These are phyloP conservation scores for Schizophyllum commune DNA, from an alignment of 1,284 basidiomycete species.

Conservation along the genomic window DNA sequence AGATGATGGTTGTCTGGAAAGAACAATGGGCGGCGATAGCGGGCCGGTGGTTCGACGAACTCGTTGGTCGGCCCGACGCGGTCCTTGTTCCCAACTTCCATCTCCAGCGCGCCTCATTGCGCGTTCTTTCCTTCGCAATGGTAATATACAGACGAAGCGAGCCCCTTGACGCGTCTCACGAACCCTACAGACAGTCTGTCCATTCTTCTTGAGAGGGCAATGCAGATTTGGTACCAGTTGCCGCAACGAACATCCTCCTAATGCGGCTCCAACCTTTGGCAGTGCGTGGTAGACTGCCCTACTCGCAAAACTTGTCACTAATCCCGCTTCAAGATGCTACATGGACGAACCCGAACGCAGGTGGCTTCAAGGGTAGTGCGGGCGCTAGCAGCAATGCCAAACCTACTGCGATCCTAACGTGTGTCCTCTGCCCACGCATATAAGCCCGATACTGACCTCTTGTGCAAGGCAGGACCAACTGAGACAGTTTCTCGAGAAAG, in stretches of 20 bases:
- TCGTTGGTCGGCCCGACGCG: too few relatives aligned
- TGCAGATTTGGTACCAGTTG: conserved; percentile 67
- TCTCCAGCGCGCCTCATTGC: background rate
- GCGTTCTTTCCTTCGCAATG: background rate
- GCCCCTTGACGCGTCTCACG: background rate
- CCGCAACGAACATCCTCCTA: conserved; percentile 57
- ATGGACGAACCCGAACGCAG: conserved; percentile 7
- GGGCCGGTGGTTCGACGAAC: too few relatives aligned
- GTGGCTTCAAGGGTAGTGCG: conserved; percentile 13
- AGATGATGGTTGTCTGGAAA: too few relatives aligned
- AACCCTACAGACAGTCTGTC: conserved; percentile 34
- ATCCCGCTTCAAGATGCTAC: conserved; percentile 10
- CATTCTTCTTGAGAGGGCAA: conserved; percentile 56
- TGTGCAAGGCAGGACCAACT: conserved; percentile 50
- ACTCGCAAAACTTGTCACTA: background rate
- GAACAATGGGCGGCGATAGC: too few relatives aligned
- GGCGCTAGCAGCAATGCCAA: conserved; percentile 2
- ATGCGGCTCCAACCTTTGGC: conserved; percentile 27
- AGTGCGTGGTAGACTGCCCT: conserved; percentile 20
- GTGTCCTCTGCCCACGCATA: conserved; percentile 1
- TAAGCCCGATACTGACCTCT: conserved; percentile 1
- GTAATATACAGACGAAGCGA: background rate
- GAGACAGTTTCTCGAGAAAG: conserved; percentile 43
- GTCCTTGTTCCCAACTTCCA: background rate
- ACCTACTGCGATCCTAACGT: conserved; percentile 12